Evolutionary conservation across 768 basidiomycete species (phyloP).

Genomic region (Kwoniella heveanensis): DNA sequence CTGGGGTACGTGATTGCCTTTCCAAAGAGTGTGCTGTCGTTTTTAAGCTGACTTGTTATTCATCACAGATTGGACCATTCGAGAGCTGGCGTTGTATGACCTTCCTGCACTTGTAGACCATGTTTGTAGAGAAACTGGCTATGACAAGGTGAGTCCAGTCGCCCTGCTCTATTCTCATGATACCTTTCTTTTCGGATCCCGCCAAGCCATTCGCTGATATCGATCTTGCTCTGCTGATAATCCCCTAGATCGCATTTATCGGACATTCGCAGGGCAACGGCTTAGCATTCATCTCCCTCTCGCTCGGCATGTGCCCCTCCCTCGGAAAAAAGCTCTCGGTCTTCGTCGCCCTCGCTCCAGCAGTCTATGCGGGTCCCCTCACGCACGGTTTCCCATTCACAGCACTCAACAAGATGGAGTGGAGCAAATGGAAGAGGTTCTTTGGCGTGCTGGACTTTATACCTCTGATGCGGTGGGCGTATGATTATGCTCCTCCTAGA

Average conservation of each 20-base stretch:
- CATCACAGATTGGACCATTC: slow-evolving; percentile 60
- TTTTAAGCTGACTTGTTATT: not conserved
- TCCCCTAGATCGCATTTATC: slow-evolving; percentile 59
- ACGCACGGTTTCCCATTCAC: slow-evolving; percentile 61
- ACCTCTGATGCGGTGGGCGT: slow-evolving; percentile 61
- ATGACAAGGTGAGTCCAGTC: slow-evolving; percentile 55
- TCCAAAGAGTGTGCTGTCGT: not conserved
- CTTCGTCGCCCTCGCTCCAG: slow-evolving; percentile 62
- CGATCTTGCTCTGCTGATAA: not conserved
- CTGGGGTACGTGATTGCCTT: slow-evolving; percentile 57
- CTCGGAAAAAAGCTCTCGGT: slow-evolving; percentile 59
- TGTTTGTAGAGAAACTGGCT: slow-evolving; percentile 59
- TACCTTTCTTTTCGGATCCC: not conserved
- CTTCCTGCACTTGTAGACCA: slow-evolving; percentile 61
- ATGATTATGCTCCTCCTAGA: slow-evolving; percentile 59
- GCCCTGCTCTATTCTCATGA: too few relatives aligned
- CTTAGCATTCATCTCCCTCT: slow-evolving; percentile 60
- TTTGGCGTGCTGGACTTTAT: slow-evolving; percentile 63
- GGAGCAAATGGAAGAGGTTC: slow-evolving; percentile 59
- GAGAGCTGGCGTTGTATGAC: slow-evolving; percentile 61
- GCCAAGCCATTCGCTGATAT: not conserved
- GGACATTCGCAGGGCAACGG: slow-evolving; percentile 63
- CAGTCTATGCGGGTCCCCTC: slow-evolving; percentile 61
- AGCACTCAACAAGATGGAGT: slow-evolving; percentile 59
- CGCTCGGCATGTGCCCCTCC: slow-evolving; percentile 60